phyloP scores from a whole-genome alignment of 108 stramenopile genomes.

The Pseudonitzschia pungens region DNA sequence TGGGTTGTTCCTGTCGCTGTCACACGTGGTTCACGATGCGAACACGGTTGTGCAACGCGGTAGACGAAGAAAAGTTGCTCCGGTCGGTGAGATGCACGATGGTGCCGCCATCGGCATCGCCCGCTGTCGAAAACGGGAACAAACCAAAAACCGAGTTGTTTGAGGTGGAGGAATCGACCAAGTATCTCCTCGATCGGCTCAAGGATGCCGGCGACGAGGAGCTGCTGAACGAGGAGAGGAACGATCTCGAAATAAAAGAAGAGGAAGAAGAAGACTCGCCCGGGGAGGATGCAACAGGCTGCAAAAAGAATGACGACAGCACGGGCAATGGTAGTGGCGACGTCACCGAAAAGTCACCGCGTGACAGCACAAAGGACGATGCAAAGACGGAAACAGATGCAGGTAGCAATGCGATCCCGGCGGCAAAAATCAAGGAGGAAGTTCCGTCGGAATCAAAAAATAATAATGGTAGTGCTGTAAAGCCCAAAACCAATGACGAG shows the following conservation, averaged over 20 bases:
- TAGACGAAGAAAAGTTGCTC: constrained; percentile 42
- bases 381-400: neutral
- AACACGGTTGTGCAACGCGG: constrained; percentile 52
- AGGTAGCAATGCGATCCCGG: neutral
- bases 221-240: neutral
- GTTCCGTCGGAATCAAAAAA: no score
- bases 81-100: constrained; percentile 18
- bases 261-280: neutral
- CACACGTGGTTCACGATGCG: constrained; percentile 66
- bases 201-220: constrained; percentile 10
- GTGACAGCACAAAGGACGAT: neutral
- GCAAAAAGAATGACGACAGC: neutral
- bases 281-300: neutral
- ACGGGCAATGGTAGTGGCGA: neutral
- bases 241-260: neutral
- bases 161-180: neutral
- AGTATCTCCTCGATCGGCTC: constrained; percentile 10
- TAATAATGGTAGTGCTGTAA: no score
- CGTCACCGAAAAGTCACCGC: neutral
- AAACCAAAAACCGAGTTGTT: neutral
- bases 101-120: neutral
- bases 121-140: neutral
- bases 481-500: neutral
- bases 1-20: constrained; percentile 74
- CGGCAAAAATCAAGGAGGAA: no score